These are phyloP conservation scores for Dioscorea alata DNA, from an alignment of 106 monocot species.

Conservation along the genomic window DNA sequence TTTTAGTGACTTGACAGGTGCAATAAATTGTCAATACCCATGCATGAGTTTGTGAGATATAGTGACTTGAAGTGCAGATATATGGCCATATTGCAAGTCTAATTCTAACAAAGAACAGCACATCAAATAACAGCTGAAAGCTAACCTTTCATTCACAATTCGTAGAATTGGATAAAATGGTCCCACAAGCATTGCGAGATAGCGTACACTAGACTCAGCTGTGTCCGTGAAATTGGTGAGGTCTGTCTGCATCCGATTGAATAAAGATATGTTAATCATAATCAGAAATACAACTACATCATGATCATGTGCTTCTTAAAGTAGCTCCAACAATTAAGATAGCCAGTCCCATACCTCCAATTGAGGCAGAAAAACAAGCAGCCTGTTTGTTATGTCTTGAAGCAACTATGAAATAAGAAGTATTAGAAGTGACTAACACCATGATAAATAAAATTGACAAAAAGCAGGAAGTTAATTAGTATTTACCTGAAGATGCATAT, in stretches of 20 bases:
- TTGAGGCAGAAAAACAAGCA: constrained; percentile 72
- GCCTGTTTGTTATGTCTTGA: constrained; percentile 62
- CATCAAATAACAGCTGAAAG: background rate
- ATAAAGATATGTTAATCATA: too few species aligned
- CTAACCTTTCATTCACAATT: constrained; percentile 81
- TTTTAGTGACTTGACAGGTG: too few species aligned
- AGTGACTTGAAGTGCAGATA: too few species aligned
- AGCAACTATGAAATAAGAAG: constrained; percentile 58
- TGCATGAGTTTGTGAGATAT: too few species aligned
- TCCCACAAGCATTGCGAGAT: constrained; percentile 94
- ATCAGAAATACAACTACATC: too few species aligned
- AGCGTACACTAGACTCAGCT: constrained; percentile 55
- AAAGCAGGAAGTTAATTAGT: background rate
- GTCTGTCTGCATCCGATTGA: constrained; percentile 50
- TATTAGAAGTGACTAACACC: constrained; percentile 29
- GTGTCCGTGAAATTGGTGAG: constrained; percentile 63
- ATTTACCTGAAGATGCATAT: constrained; percentile 83
- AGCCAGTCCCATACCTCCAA: constrained; percentile 57
- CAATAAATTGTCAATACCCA: too few species aligned
- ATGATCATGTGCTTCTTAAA: background rate
- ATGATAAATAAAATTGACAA: constrained; percentile 6
- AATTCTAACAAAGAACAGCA: too few species aligned
- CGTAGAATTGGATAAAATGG: constrained; percentile 87
- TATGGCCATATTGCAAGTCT: too few species aligned
- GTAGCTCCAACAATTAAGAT: background rate